Percentiles rank a stretch among this genome's conserved stretches.
phyloP scores from a whole-genome alignment of 2,329 filamentous ascomycete species.

The Fusarium globosum region DNA sequence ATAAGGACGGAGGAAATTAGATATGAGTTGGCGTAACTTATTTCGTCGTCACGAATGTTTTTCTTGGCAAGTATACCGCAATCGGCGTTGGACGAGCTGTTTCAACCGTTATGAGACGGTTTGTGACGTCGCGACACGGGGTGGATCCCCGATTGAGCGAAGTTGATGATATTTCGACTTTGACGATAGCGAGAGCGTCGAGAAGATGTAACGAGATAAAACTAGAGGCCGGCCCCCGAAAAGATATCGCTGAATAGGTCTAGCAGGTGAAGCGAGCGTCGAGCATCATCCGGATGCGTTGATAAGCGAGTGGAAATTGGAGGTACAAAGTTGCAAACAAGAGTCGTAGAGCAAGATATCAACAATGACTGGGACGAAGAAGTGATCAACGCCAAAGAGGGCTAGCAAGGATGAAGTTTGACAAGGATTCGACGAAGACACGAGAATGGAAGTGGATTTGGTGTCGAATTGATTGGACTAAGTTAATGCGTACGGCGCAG shows the following conservation, averaged over 20 bases:
- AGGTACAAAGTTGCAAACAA: conserved; percentile 25
- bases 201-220: neutral
- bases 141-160: conserved; percentile 19
- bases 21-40: neutral
- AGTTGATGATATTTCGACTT: conserved; percentile 8
- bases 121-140: conserved; percentile 25
- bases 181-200: conserved; percentile 7
- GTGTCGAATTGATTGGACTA: conserved; percentile 35
- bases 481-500: conserved; percentile 18
- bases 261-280: conserved; percentile 36
- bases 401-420: conserved; percentile 21
- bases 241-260: conserved; percentile 3
- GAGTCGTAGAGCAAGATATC: conserved; percentile 16
- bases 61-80: neutral
- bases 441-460: conserved; percentile 32
- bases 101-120: conserved; percentile 9
- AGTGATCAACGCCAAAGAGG: conserved; percentile 22
- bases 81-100: neutral
- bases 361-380: conserved; percentile 6
- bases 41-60: neutral
- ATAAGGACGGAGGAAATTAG: neutral
- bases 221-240: conserved; percentile 6
- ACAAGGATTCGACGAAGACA: conserved; percentile 35
- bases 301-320: conserved; percentile 22
- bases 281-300: conserved; percentile 35